Evolutionary conservation across 2,329 filamentous ascomycete species (phyloP).

Genomic region (Colletotrichum navitas): DNA sequence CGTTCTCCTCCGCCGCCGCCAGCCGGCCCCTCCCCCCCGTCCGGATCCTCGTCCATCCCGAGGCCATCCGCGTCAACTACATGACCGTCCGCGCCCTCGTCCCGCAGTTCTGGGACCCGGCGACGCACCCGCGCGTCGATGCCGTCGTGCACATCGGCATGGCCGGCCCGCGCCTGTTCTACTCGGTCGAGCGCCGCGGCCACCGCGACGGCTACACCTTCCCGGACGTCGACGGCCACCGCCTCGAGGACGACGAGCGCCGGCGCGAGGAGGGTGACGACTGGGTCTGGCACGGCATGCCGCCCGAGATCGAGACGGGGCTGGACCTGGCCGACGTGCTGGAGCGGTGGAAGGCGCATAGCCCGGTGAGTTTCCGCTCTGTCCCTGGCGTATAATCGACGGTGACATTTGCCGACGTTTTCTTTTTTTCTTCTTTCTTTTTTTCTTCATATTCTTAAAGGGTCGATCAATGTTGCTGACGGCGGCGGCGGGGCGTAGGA

Average conservation of each 20-base stretch:
- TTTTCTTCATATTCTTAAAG: neutral
- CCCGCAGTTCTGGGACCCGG: slow-evolving; percentile 70
- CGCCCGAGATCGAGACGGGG: slow-evolving; percentile 68
- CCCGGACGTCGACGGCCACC: slow-evolving; percentile 76
- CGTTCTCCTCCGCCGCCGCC: slow-evolving; percentile 38
- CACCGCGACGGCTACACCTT: slow-evolving; percentile 80
- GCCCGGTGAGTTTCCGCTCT: slow-evolving; percentile 57
- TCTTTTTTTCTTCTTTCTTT: neutral
- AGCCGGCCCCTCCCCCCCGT: slow-evolving; percentile 61
- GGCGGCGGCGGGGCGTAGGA: slow-evolving; percentile 46
- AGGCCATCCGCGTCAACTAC: slow-evolving; percentile 80
- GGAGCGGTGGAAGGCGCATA: slow-evolving; percentile 64
- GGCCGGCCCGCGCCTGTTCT: slow-evolving; percentile 73
- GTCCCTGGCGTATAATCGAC: neutral
- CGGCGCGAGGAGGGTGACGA: slow-evolving; percentile 50
- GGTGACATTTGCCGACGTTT: neutral
- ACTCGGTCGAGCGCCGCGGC: slow-evolving; percentile 77
- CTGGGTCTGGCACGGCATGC: slow-evolving; percentile 68
- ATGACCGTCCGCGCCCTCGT: slow-evolving; percentile 72
- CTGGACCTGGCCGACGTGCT: slow-evolving; percentile 70
- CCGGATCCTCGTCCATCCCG: slow-evolving; percentile 73
- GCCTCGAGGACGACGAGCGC: slow-evolving; percentile 63
- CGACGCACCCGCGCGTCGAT: slow-evolving; percentile 65
- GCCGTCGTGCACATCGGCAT: slow-evolving; percentile 84
- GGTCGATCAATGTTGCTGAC: slow-evolving; percentile 25